phyloP scores from a whole-genome alignment of 208 protist genomes.

The Phytomonas francai region DNA sequence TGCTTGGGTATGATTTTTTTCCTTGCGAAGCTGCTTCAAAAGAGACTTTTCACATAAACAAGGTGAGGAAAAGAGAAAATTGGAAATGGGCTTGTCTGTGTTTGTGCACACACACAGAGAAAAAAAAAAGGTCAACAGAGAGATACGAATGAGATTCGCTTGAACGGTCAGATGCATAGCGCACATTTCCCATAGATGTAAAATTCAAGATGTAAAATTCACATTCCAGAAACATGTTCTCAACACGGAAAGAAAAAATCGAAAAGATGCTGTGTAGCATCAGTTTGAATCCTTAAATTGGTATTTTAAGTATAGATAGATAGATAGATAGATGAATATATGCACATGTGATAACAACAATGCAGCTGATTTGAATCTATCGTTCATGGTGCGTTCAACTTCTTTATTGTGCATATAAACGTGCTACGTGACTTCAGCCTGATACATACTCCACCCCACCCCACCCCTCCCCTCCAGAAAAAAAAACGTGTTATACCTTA shows the following conservation, averaged over 20 bases:
- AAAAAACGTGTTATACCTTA: too few species aligned
- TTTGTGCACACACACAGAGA: too few species aligned
- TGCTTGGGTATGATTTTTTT: constrained; percentile 10
- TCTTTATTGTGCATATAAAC: neutral
- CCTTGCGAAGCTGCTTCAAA: constrained; percentile 13
- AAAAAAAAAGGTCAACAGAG: too few species aligned
- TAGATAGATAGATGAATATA: constrained; percentile 10
- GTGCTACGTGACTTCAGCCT: too few species aligned
- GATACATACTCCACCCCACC: too few species aligned
- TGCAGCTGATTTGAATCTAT: constrained; percentile 1
- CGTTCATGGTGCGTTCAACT: neutral
- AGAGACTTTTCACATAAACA: constrained; percentile 7
- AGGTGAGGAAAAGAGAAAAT: constrained; percentile 17
- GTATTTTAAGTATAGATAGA: constrained; percentile 1
- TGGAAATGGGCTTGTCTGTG: too few species aligned
- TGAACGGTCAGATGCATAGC: too few species aligned
- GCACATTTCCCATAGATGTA: too few species aligned
- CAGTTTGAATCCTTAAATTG: too few species aligned
- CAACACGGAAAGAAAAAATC: neutral
- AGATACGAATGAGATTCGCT: too few species aligned
- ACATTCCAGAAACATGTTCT: neutral
- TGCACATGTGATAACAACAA: neutral
- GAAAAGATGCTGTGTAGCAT: neutral
- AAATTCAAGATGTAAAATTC: constrained; percentile 7
- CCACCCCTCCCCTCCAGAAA: too few species aligned